A percentile compares a stretch with the other conserved stretches of the same genome.
Conservation (phyloP, 345 rosid species). For the Lumnitzera littorea region DNA sequence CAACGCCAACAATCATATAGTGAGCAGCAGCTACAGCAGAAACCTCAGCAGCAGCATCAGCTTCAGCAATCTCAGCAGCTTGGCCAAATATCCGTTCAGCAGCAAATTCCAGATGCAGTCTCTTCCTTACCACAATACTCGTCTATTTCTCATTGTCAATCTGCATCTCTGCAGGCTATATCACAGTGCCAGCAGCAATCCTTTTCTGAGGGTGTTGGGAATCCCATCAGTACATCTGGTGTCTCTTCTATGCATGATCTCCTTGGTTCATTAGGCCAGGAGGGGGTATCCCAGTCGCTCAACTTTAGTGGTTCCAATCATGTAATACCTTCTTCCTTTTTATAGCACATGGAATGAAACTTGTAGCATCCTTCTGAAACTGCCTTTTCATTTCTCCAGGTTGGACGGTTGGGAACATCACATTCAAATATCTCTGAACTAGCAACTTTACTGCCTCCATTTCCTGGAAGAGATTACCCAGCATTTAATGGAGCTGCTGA, state of each 20-base stretch:
- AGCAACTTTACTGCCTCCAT: conserved; percentile 30
- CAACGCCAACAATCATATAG: conserved; percentile 20
- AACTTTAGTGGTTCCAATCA: conserved; percentile 20
- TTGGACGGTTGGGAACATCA: conserved; percentile 28
- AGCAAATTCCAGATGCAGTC: conserved; percentile 20
- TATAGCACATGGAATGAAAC: conserved; percentile 17
- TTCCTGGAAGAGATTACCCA: conserved; percentile 38
- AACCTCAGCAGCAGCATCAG: too few relatives aligned
- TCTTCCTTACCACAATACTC: conserved; percentile 16
- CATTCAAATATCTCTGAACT: conserved; percentile 27
- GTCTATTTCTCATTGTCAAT: conserved; percentile 21
- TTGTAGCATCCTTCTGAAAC: conserved; percentile 19
- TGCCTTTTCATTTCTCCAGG: conserved; percentile 20
- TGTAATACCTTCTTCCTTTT: conserved; percentile 17
- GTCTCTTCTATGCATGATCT: conserved; percentile 25
- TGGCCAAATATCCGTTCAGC: conserved; percentile 19
- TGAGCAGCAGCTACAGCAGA: conserved; percentile 1
- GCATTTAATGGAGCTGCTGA: conserved; percentile 23
- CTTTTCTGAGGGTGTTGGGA: conserved; percentile 26
- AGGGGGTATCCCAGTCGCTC: conserved; percentile 24
- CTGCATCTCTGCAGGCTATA: conserved; percentile 21
- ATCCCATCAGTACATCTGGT: conserved; percentile 14
- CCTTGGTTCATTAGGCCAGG: conserved; percentile 26
- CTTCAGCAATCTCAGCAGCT: conserved; percentile 11
- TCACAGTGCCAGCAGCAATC: conserved; percentile 23